Conservation (phyloP, 2,329 filamentous ascomycete genomes). For the Epichloe uncinata region DNA sequence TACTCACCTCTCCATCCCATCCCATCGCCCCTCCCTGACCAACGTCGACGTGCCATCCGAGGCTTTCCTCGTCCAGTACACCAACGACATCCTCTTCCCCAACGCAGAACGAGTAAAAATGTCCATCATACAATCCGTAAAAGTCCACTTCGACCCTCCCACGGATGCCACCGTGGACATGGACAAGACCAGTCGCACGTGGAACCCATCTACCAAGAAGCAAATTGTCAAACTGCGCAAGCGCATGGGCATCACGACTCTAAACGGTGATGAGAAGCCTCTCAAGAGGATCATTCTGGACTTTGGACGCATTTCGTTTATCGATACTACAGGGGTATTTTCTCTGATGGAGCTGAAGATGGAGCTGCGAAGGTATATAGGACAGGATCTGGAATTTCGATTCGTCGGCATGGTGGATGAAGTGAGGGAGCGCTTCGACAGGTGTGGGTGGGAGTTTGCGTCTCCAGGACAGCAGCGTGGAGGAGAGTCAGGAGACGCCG, state of each 20-base stretch:
- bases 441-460: conserved; percentile 24
- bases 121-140: conserved; percentile 34
- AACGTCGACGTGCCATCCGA: conserved; percentile 28
- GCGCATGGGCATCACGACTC: conserved; percentile 19
- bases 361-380: conserved; percentile 36
- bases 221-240: conserved; percentile 32
- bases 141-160: conserved; percentile 25
- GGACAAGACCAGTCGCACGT: conserved; percentile 30
- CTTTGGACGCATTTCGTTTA: conserved; percentile 35
- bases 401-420: conserved; percentile 34
- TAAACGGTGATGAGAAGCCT: conserved; percentile 21
- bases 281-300: conserved; percentile 39
- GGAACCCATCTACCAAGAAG: conserved; percentile 39
- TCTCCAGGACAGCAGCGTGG: conserved; percentile 15
- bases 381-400: conserved; percentile 29
- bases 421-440: conserved; percentile 24
- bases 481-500: conserved; percentile 2
- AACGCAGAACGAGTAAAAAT: conserved; percentile 42
- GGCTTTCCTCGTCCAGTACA: conserved; percentile 42
- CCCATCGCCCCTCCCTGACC: conserved; percentile 7
- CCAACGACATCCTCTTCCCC: conserved; percentile 45
- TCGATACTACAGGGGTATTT: conserved; percentile 38
- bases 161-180: conserved; percentile 27
- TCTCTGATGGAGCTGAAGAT: conserved; percentile 34
- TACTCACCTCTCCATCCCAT: conserved; percentile 15